Percentiles rank a stretch among this genome's conserved stretches.
phyloP scores from a whole-genome alignment of 2,329 filamentous ascomycete species.

The Pyrenochaeta sp. region DNA sequence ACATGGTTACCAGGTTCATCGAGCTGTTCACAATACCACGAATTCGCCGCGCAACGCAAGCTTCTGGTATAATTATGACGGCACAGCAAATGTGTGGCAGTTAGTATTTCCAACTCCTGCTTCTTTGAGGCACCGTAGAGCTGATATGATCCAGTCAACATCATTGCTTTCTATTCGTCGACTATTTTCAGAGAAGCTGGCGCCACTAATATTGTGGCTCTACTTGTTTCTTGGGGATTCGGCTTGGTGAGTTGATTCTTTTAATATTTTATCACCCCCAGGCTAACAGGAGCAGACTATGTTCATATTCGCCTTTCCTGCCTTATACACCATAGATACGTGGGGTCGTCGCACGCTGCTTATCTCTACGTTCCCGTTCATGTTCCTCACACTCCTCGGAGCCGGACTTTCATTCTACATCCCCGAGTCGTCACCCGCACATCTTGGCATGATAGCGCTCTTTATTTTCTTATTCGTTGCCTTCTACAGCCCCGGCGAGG shows the following conservation, averaged over 20 bases:
- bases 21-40: conserved; percentile 73
- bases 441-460: conserved; percentile 7
- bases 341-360: conserved; percentile 27
- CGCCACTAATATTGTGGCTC: conserved; percentile 27
- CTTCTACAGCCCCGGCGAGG: background rate
- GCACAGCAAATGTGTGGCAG: conserved; percentile 47
- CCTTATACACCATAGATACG: conserved; percentile 53
- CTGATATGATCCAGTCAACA: conserved; percentile 6
- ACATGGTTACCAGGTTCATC: conserved; percentile 49
- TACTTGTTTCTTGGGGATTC: conserved; percentile 50
- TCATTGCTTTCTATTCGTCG: conserved; percentile 79
- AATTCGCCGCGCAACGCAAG: conserved; percentile 74
- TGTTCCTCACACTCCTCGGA: conserved; percentile 57
- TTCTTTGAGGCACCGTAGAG: background rate
- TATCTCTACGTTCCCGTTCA: conserved; percentile 54
- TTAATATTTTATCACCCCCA: too few relatives aligned
- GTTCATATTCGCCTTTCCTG: conserved; percentile 53
- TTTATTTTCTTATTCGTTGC: background rate
- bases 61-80: conserved; percentile 73
- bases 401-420: conserved; percentile 5
- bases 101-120: conserved; percentile 23
- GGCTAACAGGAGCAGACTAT: conserved; percentile 23
- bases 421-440: background rate
- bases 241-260: conserved; percentile 36
- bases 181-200: conserved; percentile 68